Evolutionary conservation across 768 basidiomycete genomes (phyloP).

Genomic region (Lactarius quietus): DNA sequence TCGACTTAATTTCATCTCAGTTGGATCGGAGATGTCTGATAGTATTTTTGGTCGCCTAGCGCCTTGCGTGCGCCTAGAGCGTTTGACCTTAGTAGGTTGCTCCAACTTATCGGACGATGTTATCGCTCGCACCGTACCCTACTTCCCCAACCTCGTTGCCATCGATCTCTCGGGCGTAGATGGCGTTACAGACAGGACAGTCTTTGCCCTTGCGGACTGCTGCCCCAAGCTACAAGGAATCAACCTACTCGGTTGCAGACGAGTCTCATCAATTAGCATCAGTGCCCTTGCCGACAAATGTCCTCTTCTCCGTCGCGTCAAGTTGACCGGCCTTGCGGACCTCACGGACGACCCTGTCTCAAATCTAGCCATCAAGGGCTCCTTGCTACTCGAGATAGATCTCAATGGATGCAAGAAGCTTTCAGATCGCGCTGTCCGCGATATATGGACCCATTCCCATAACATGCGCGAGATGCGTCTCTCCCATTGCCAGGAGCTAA

Average conservation of each 20-base stretch:
- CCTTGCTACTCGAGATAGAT: conserved; percentile 90
- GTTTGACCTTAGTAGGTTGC: conserved; percentile 84
- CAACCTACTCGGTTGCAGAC: conserved; percentile 81
- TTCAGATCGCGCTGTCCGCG: conserved; percentile 73
- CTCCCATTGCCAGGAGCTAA: conserved; percentile 72
- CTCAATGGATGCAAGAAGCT: conserved; percentile 78
- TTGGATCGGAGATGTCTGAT: conserved; percentile 68
- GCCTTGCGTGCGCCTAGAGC: conserved; percentile 77
- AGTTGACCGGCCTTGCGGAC: conserved; percentile 71
- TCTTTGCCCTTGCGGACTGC: conserved; percentile 64
- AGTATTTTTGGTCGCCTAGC: conserved; percentile 67
- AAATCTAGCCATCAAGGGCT: conserved; percentile 72
- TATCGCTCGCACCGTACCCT: conserved; percentile 61
- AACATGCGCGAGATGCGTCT: conserved; percentile 92
- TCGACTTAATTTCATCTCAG: conserved; percentile 80
- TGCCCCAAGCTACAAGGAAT: conserved; percentile 85
- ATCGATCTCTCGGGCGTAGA: conserved; percentile 77
- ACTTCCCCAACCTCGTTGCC: conserved; percentile 75
- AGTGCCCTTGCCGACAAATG: conserved; percentile 71
- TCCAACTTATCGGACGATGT: conserved; percentile 58
- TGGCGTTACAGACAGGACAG: conserved; percentile 64
- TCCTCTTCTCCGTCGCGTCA: conserved; percentile 81
- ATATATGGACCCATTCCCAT: conserved; percentile 74
- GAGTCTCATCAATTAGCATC: conserved; percentile 75
- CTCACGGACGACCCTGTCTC: conserved; percentile 77